A percentile compares a stretch with the other conserved stretches of the same genome.
These are phyloP conservation scores for Fagus crenata DNA, from an alignment of 306 rosid genomes.

Conservation along the genomic window DNA sequence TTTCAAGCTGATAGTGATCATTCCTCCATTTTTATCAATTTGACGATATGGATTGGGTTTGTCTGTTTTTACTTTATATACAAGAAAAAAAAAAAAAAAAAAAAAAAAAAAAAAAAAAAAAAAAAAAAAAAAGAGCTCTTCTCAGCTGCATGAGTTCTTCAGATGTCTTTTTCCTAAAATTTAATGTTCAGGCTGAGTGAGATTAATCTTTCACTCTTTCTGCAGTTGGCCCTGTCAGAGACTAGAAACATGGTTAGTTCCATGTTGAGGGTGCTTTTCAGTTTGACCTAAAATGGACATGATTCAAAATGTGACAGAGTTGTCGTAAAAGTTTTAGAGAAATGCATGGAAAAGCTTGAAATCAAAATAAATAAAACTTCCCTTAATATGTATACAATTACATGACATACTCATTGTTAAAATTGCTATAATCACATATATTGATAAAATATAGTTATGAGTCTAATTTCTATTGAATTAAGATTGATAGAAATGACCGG, in stretches of 20 bases:
- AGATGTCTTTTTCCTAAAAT: background rate
- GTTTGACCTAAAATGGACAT: background rate
- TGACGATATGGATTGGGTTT: slow-evolving; percentile 14
- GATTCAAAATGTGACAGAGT: background rate
- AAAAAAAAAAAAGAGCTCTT: background rate
- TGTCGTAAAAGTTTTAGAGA: background rate
- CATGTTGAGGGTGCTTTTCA: background rate
- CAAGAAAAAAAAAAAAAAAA: background rate
- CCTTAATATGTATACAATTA: background rate
- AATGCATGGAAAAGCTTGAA: background rate
- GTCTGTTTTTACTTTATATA: background rate
- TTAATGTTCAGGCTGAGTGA: background rate
- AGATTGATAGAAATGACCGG: background rate
- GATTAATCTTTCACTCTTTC: background rate
- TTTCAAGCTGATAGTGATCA: background rate
- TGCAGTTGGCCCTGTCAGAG: background rate
- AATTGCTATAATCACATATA: background rate
- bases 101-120: background rate
- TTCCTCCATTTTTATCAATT: slow-evolving; percentile 3
- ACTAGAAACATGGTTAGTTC: background rate
- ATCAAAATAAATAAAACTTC: background rate
- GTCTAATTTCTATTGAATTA: background rate
- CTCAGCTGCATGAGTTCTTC: background rate
- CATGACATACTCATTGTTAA: background rate
- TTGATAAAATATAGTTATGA: background rate